Evolutionary conservation across 1,284 basidiomycete species (phyloP).

Genomic region (Cutaneotrichosporon cutaneum): DNA sequence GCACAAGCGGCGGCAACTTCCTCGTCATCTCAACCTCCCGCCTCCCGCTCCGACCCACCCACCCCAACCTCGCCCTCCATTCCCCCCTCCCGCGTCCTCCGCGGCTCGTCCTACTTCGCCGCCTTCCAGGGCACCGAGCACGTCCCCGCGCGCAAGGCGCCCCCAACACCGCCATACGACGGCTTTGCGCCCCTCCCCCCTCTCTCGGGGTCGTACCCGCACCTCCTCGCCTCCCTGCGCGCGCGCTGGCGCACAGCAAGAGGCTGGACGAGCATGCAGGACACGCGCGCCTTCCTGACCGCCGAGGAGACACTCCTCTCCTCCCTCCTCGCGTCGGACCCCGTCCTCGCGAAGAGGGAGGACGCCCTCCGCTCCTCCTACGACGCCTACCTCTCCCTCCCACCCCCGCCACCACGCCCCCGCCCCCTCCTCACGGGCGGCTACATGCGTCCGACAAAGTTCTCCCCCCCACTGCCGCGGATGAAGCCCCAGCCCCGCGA

Average conservation of each 20-base stretch:
- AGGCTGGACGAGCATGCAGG: constrained; percentile 22
- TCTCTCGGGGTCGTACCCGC: not conserved
- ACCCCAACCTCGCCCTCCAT: not conserved
- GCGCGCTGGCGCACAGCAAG: constrained; percentile 28
- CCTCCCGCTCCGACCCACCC: not conserved
- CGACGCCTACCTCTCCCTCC: constrained; percentile 46
- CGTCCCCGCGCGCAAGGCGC: not conserved
- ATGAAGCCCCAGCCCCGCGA: constrained; percentile 70
- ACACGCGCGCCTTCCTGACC: constrained; percentile 26
- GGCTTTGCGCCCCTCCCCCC: constrained; percentile 3
- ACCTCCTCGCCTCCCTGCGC: constrained; percentile 20
- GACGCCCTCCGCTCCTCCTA: not conserved
- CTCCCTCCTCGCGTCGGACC: not conserved
- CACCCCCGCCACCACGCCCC: not conserved
- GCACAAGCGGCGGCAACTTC: not conserved
- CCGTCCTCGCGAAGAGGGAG: not conserved
- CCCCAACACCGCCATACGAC: not conserved
- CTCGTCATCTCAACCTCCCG: not conserved
- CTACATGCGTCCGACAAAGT: constrained; percentile 62
- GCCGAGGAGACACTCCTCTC: constrained; percentile 30
- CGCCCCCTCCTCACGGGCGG: constrained; percentile 67
- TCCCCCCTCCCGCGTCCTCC: not conserved
- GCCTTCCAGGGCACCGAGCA: constrained; percentile 10
- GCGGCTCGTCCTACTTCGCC: constrained; percentile 5
- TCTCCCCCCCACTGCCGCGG: constrained; percentile 68